Evolutionary conservation across 2,329 filamentous ascomycete genomes (phyloP).

Genomic region (Dothistroma septosporum): DNA sequence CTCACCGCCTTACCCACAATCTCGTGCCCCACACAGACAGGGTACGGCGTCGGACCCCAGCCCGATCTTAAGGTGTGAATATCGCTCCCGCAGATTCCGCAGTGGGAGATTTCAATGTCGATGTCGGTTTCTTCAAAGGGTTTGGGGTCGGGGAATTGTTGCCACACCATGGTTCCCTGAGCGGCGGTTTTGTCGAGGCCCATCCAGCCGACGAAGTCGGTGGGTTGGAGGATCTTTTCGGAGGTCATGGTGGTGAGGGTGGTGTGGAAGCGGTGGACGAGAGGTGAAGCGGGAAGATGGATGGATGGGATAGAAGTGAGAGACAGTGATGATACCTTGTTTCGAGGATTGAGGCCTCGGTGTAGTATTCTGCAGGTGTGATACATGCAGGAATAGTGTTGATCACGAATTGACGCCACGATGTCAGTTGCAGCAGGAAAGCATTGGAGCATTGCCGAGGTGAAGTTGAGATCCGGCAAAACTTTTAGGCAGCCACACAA

Average conservation of each 20-base stretch:
- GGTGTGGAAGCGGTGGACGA: background rate
- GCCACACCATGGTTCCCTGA: constrained; percentile 54
- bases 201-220: constrained; percentile 57
- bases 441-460: background rate
- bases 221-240: constrained; percentile 32
- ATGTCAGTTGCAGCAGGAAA: background rate
- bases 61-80: constrained; percentile 36
- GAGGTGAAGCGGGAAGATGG: background rate
- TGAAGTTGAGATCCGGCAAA: background rate
- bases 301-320: background rate
- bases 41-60: constrained; percentile 44
- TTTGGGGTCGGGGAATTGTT: constrained; percentile 39
- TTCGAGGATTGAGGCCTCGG: background rate
- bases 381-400: background rate
- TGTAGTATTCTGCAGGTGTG: too few relatives aligned
- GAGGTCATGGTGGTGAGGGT: constrained; percentile 7
- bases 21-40: constrained; percentile 34
- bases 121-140: constrained; percentile 39
- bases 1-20: constrained; percentile 34
- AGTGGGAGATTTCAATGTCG: constrained; percentile 41
- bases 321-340: background rate
- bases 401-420: background rate
- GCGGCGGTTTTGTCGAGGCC: constrained; percentile 48
- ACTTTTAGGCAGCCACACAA: too few relatives aligned
- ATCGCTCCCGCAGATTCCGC: constrained; percentile 36